These are phyloP conservation scores for Diaporthe citri DNA, from an alignment of 2,329 filamentous ascomycete species.

Conservation along the genomic window DNA sequence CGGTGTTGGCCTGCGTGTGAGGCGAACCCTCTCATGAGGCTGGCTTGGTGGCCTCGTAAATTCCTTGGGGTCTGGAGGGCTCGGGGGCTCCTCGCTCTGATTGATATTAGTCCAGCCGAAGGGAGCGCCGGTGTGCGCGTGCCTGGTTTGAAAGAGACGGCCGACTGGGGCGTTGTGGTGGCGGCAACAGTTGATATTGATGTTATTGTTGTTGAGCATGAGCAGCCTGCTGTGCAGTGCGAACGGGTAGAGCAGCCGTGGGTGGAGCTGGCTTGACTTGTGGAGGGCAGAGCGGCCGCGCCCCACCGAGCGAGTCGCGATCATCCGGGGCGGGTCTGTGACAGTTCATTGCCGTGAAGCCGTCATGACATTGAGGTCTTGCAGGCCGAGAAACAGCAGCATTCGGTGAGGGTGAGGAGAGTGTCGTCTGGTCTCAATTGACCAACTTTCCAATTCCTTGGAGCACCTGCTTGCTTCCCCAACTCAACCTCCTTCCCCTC, in stretches of 20 bases:
- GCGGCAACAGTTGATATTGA: background rate
- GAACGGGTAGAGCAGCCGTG: background rate
- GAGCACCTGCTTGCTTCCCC: background rate
- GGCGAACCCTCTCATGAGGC: background rate
- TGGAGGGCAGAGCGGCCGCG: slow-evolving; percentile 28
- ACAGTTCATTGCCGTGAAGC: slow-evolving; percentile 28
- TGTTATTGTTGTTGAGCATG: background rate
- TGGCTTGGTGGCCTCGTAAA: background rate
- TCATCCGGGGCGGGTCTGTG: slow-evolving; percentile 38
- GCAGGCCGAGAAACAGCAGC: background rate
- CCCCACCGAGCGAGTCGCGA: slow-evolving; percentile 36
- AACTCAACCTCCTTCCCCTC: slow-evolving; percentile 4
- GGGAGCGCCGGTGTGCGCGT: background rate
- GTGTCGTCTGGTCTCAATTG: background rate
- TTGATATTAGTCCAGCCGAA: background rate
- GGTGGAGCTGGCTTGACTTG: slow-evolving; percentile 11
- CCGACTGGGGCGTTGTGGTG: background rate
- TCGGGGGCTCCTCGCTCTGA: background rate
- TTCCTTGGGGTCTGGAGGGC: background rate
- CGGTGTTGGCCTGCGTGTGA: background rate
- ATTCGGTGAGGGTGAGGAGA: background rate
- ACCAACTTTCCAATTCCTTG: background rate
- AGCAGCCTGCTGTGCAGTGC: background rate
- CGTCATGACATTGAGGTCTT: slow-evolving; percentile 1
- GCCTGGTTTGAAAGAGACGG: background rate